Evolutionary conservation across 495 filamentous ascomycete genomes (phyloP), one percentile per base, ranked within the genome.

Genomic region (Neurospora sp.): DNA sequence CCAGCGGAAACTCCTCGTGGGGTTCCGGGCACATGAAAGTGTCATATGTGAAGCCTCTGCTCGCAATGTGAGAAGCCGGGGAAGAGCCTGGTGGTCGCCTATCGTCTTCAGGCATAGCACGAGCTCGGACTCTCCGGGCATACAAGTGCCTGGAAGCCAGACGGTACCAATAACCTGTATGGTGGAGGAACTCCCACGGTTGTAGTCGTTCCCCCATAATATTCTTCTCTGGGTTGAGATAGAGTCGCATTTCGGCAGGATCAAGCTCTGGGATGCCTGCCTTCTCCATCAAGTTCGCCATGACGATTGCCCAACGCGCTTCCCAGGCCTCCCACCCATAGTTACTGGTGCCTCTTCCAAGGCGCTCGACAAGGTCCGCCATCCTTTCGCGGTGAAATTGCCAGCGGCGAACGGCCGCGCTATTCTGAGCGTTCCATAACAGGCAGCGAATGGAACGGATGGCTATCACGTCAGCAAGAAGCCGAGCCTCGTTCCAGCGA

Each of bases 321-420:
- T 95, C 90, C 93, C 93, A 97, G 3, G 93, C 92, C 76, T 93
- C 87, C 92, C 92, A 97, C 8, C 91, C 91, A 80, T 95, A 96
- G 73, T 91, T 93, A 41, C 86, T 86, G 16, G 93, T 90, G 5
- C 94, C 94, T 70, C 92, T 92, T 1, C 93, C 94, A 72, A 91
- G 89, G 35, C 92, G 88, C 73, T 97, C 92, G 16, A 97, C 81
- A 31, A 98, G 85, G 76, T 91, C 91, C 45, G 86, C 83, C 73
- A 93, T 89, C 74, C 89, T 89, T 42, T 87, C 84, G 71, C 89
- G 87, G 77, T 97, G 94, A 39, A 82, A 82, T 37, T 88, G 85
- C 94, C 94, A 98, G 59, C 89, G 87, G 65, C 91, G 88, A 16
- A 90, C 89, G 4, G 94, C 94, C 20, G 87, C 83, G 31, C 92